phyloP scores from a whole-genome alignment of 148 eudicot genomes.

The Nyssa sinensis region DNA sequence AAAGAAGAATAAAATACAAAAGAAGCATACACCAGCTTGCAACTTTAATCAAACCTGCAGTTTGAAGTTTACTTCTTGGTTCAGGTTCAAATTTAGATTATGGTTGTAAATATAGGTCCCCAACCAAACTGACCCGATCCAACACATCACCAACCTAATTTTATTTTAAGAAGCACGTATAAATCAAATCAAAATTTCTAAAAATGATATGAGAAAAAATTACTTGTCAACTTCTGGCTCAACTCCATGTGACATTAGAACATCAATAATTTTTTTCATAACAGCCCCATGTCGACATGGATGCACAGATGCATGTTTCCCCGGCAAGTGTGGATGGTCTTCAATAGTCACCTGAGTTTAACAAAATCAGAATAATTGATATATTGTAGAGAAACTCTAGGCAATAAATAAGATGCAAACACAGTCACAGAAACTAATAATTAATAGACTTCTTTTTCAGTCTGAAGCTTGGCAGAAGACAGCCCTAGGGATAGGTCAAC shows the following conservation, averaged over 20 bases:
- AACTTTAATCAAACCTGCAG: too few species aligned
- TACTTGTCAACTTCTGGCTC: constrained; percentile 99
- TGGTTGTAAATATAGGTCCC: background rate
- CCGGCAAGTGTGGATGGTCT: constrained; percentile 97
- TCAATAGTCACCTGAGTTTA: constrained; percentile 81
- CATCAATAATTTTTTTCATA: constrained; percentile 98
- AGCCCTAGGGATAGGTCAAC: background rate
- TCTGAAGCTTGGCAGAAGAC: background rate
- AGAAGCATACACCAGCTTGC: too few species aligned
- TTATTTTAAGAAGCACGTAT: constrained; percentile 1
- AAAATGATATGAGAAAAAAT: constrained; percentile 3
- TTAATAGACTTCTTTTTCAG: background rate
- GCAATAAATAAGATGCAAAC: constrained; percentile 1
- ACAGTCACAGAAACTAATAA: background rate
- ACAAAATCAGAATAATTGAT: background rate
- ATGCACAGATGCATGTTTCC: constrained; percentile 98
- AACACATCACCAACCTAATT: background rate
- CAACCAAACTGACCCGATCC: background rate
- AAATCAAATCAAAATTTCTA: background rate
- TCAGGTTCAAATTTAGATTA: background rate
- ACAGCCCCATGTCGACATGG: constrained; percentile 98
- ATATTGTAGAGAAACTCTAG: background rate
- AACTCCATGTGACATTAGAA: constrained; percentile 88
- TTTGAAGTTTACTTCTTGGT: too few species aligned
- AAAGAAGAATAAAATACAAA: too few species aligned